phyloP scores from a whole-genome alignment of 306 rosid species.

The Cyamopsis tetragonoloba region DNA sequence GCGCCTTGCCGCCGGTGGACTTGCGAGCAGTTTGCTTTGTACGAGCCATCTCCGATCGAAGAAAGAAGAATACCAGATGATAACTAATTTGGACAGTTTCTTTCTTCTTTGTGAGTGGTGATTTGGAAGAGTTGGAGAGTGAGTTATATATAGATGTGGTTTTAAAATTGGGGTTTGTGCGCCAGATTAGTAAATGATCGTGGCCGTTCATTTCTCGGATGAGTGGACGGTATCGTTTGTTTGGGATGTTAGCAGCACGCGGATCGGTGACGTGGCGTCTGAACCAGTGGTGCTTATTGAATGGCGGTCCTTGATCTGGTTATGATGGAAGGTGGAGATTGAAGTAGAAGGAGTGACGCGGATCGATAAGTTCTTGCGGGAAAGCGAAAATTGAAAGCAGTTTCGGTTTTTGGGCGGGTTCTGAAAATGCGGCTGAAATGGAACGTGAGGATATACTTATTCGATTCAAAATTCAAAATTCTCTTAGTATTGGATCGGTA shows the following conservation, averaged over 20 bases:
- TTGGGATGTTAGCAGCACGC: neutral
- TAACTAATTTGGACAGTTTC: neutral
- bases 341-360: neutral
- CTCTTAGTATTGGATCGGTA: too few species aligned
- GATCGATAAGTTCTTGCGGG: constrained; percentile 14
- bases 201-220: neutral
- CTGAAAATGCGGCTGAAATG: too few species aligned
- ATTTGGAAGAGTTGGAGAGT: rapidly evolving
- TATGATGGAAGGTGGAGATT: neutral
- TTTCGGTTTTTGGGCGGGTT: neutral
- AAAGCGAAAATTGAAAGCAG: neutral
- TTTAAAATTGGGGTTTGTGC: constrained; percentile 26
- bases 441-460: too few species aligned
- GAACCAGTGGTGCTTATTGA: neutral
- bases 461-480: too few species aligned
- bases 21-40: constrained; percentile 53
- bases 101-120: neutral
- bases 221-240: constrained; percentile 17
- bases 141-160: neutral
- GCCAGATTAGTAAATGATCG: neutral
- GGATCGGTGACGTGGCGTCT: constrained; percentile 35
- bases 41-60: constrained; percentile 31
- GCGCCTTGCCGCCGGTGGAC: constrained; percentile 51
- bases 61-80: neutral
- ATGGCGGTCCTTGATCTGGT: neutral